A percentile compares a stretch with the other conserved stretches of the same genome.
Evolutionary conservation across 441 rosid genomes (phyloP).

Genomic region (Dalechampia spathulata): DNA sequence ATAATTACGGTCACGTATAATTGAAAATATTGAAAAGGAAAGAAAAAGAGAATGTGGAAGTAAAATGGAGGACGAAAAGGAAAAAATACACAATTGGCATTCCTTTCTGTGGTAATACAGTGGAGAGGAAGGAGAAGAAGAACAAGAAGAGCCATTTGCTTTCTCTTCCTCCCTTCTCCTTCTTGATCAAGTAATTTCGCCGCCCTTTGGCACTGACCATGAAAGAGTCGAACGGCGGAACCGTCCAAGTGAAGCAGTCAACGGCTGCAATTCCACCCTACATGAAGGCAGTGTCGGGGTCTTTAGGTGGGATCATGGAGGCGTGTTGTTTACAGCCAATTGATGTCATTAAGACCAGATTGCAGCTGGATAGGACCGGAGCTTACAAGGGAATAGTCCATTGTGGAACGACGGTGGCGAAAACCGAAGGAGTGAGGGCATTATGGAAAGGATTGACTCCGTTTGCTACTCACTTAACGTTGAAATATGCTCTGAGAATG

Average conservation of each 20-base stretch:
- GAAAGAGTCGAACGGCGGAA: not conserved
- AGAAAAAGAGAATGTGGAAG: no score
- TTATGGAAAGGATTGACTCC: slow-evolving; percentile 97
- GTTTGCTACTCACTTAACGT: slow-evolving; percentile 85
- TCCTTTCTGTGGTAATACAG: no score
- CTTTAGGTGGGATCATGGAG: slow-evolving; percentile 80
- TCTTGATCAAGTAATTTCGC: no score
- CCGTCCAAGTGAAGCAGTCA: slow-evolving; percentile 10
- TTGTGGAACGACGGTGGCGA: slow-evolving; percentile 63
- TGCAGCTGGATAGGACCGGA: slow-evolving; percentile 71
- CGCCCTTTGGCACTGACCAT: no score
- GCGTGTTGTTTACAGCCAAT: slow-evolving; percentile 90
- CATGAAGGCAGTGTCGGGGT: slow-evolving; percentile 88
- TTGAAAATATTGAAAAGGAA: no score
- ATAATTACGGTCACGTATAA: no score
- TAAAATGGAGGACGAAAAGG: no score
- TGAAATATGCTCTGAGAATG: slow-evolving; percentile 85
- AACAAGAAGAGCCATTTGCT: no score
- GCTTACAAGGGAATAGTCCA: slow-evolving; percentile 70
- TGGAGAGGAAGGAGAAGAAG: no score
- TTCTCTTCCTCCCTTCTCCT: no score
- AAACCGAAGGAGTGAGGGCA: slow-evolving; percentile 75
- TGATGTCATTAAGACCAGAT: slow-evolving; percentile 89
- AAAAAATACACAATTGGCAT: no score
- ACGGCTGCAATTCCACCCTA: slow-evolving; percentile 50